A percentile compares a stretch with the other conserved stretches of the same genome.
Conservation (phyloP, 768 basidiomycete species). For the Glaciozyma antarctica region DNA sequence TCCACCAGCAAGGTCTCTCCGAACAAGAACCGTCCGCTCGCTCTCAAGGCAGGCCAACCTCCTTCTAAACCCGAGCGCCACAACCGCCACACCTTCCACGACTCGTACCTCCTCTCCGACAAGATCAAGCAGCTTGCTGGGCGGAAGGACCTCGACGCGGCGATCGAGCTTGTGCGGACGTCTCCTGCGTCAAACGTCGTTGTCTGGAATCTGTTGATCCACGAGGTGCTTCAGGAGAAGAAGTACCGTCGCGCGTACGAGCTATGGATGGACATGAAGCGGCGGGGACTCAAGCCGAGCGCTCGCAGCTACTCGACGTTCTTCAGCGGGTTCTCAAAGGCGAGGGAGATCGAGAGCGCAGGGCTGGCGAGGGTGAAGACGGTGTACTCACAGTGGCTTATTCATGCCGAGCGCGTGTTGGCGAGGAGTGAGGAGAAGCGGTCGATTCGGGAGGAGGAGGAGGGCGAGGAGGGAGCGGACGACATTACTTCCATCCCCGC, state of each 20-base stretch:
- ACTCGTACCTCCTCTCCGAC: constrained; percentile 20
- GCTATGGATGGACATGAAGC: constrained; percentile 31
- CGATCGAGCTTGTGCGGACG: constrained; percentile 6
- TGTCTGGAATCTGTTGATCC: constrained; percentile 27
- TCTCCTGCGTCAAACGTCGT: constrained; percentile 21
- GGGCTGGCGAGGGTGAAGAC: constrained; percentile 14
- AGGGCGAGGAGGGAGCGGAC: background rate
- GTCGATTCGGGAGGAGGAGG: background rate
- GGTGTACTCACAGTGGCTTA: constrained; percentile 24
- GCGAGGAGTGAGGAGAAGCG: background rate
- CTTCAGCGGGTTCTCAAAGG: constrained; percentile 5
- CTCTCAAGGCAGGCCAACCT: background rate
- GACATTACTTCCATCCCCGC: constrained; percentile 14
- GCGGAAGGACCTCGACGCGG: background rate
- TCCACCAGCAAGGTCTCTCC: no score
- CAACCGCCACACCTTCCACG: background rate
- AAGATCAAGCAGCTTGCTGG: constrained; percentile 1
- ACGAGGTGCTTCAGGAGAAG: constrained; percentile 3
- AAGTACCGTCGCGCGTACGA: constrained; percentile 13
- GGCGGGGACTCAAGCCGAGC: constrained; percentile 14
- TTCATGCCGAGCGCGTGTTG: constrained; percentile 2
- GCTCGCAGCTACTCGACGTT: constrained; percentile 22
- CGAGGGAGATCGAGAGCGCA: constrained; percentile 4
- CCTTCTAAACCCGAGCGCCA: background rate
- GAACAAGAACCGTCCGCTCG: no score